Evolutionary conservation across 306 rosid species (phyloP), one percentile per base, ranked within the genome.

Genomic region (Clitoria ternatea): DNA sequence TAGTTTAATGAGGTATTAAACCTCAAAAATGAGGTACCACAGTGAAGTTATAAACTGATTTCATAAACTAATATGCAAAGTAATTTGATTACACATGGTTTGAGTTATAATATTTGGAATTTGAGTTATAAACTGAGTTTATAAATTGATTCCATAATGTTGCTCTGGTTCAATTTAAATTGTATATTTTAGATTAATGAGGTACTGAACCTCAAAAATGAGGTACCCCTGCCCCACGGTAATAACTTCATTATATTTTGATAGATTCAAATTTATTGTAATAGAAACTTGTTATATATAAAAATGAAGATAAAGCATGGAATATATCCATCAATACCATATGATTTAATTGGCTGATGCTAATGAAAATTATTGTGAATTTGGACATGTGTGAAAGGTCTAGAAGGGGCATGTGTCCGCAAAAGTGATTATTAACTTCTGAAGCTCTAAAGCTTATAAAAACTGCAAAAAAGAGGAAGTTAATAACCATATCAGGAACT

Each of bases 181-280:
- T n/a, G n/a, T n/a, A n/a, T n/a, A n/a, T n/a, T n/a, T n/a, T n/a
- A n/a, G n/a, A n/a, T n/a, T n/a, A n/a, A n/a, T n/a, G n/a, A n/a
- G n/a, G n/a, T n/a, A n/a, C n/a, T n/a, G n/a, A n/a, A n/a, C n/a
- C n/a, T n/a, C n/a, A n/a, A n/a, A n/a, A n/a, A n/a, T n/a, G n/a
- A n/a, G n/a, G n/a, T n/a, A n/a, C n/a, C n/a, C n/a, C n/a, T n/a
- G n/a, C n/a, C n/a, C 99, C 39, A 49, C 77, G 83, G 99, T 95
- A 89, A 80, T 72, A 52, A 11, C 79, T 77, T 83, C 63, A 72
- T 24, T 48, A 13, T 24, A 54, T 40, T 19, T 50, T 22, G 13
- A 50, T 26, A 11, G 13, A 10, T 52, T 75, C 40, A 18, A 27
- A 37, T 69, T 40, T 59, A 65, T 36, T 29, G 35, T 22, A 4